A percentile compares a stretch with the other conserved stretches of the same genome.
Evolutionary conservation across 768 basidiomycete genomes (phyloP).

Genomic region (Lanmaoa rubissima): DNA sequence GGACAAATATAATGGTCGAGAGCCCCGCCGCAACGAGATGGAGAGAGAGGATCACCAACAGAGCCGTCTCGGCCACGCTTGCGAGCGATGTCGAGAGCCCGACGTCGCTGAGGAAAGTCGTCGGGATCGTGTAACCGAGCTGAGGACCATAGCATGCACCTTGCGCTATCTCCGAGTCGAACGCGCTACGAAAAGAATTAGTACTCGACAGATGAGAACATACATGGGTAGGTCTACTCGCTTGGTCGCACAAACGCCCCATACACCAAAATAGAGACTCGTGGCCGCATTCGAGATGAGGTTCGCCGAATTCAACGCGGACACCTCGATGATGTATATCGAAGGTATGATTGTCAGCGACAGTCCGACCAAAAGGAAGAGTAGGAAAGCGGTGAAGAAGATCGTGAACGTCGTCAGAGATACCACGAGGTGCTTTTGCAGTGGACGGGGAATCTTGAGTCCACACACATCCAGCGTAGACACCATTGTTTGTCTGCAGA

Average conservation of each 20-base stretch:
- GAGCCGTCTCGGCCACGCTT: slow-evolving; percentile 45
- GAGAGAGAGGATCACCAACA: slow-evolving; percentile 58
- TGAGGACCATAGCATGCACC: slow-evolving; percentile 58
- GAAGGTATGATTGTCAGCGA: slow-evolving; percentile 73
- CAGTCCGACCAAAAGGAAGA: slow-evolving; percentile 72
- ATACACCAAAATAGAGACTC: slow-evolving; percentile 71
- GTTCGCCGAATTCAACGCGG: slow-evolving; percentile 28
- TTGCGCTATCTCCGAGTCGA: not conserved
- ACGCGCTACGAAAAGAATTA: slow-evolving; percentile 5
- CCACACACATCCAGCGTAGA: slow-evolving; percentile 19
- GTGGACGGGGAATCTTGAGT: slow-evolving; percentile 31
- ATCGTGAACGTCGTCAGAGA: slow-evolving; percentile 47
- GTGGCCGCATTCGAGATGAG: slow-evolving; percentile 54
- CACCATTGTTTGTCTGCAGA: slow-evolving; percentile 10
- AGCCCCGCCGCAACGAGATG: slow-evolving; percentile 67
- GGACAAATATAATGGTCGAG: slow-evolving; percentile 49
- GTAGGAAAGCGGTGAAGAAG: slow-evolving; percentile 62
- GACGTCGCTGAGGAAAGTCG: slow-evolving; percentile 38
- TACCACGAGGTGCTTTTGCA: slow-evolving; percentile 45
- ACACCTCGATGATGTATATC: slow-evolving; percentile 57
- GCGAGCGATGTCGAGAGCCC: slow-evolving; percentile 47
- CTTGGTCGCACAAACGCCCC: slow-evolving; percentile 77
- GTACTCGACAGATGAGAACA: no score
- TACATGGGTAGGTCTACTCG: slow-evolving; percentile 13
- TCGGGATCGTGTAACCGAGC: slow-evolving; percentile 69